Conservation (phyloP, 2,329 filamentous ascomycete species). For the Alternaria burnsii region DNA sequence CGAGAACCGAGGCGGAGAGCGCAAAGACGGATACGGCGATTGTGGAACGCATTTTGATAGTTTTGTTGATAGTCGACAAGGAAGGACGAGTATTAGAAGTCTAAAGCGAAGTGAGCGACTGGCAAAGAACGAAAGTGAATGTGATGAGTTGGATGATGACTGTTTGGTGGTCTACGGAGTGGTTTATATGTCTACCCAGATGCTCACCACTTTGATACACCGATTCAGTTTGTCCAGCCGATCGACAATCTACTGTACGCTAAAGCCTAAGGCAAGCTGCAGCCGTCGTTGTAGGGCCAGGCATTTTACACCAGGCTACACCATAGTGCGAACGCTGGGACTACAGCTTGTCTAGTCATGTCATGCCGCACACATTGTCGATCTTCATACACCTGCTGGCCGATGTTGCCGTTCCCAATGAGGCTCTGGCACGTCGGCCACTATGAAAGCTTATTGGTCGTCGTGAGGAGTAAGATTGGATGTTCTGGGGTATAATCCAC, state of each 20-base stretch:
- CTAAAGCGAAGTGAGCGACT: neutral
- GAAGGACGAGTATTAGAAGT: neutral
- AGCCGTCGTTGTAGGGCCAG: neutral
- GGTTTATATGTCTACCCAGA: slow-evolving; percentile 9
- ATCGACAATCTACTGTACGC: slow-evolving; percentile 6
- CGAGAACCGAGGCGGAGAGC: slow-evolving; percentile 25
- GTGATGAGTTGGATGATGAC: slow-evolving; percentile 13
- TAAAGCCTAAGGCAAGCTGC: neutral
- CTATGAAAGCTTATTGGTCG: slow-evolving; percentile 3
- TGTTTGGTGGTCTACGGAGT: neutral
- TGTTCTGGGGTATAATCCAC: slow-evolving; percentile 5
- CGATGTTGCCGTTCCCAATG: neutral
- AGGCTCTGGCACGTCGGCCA: neutral
- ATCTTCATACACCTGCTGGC: slow-evolving; percentile 7
- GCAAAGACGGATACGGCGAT: slow-evolving; percentile 23
- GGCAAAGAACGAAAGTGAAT: slow-evolving; percentile 3
- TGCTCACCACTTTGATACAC: neutral
- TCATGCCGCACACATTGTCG: neutral
- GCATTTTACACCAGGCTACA: neutral
- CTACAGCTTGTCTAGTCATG: slow-evolving; percentile 3
- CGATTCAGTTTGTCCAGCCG: slow-evolving; percentile 6
- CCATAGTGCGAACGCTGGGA: neutral
- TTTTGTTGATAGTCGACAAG: neutral
- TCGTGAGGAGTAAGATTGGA: neutral
- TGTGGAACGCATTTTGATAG: slow-evolving; percentile 20